Evolutionary conservation across 306 rosid species (phyloP), one percentile per base, ranked within the genome.

Genomic region (Aeschynomene evenia): DNA sequence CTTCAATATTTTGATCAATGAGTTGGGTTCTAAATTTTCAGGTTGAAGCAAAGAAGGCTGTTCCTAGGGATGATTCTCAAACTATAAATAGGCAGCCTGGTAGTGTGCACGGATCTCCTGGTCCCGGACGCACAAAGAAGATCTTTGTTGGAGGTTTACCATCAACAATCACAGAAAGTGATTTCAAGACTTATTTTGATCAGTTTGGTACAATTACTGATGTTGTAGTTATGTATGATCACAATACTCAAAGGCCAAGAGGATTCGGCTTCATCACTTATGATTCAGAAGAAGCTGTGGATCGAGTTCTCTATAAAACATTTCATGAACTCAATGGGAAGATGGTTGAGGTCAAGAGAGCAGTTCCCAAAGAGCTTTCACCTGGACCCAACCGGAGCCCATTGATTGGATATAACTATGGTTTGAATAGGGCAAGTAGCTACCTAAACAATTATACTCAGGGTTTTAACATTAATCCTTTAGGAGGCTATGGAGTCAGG

Each of bases 21-120:
- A 61, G 40, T 42, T 64, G 33, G 51, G 55, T 33, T 79, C 63
- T 70, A 53, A 60, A 79, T 74, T 84, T 76, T 77, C 81, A 92
- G 98, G 98, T 92, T 71, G 98, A 92, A 83, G 98, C 98, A 60
- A 92, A 92, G 85, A 92, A 89, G 83, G 98, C 98, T 74, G 98
- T 92, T 71, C 98, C 96, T 4, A 84, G 92, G 85, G 98, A 89
- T 76, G 98, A 92, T 81, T 96, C 89, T 72, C 75, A 85, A 11
- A 72, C 74, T 26, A 46, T 87, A 66, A 84, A 67, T 72, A 85
- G 95, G 80, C 85, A 66, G 54, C 37, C 73, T 29, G 85, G 76
- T 29, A 72, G 78, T 62, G 71, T 80, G 59, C 88, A 81, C 15
- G 87, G 95, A 54, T 89, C 98, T 71, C 92, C 90, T 7, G 85